Conservation (phyloP, 2,329 filamentous ascomycete genomes). For the Coniochaeta ligniaria region DNA sequence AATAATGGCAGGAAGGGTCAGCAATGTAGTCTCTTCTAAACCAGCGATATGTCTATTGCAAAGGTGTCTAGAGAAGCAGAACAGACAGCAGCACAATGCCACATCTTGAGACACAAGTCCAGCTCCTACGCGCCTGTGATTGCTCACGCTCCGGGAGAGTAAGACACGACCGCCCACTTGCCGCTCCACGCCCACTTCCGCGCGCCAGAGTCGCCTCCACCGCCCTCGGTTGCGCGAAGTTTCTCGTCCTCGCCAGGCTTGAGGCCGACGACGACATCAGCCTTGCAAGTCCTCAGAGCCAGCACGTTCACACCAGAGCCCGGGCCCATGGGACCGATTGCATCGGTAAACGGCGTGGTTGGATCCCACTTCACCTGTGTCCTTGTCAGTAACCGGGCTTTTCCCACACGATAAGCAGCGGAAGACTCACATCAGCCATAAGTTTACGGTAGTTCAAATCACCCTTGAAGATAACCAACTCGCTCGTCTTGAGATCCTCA, state of each 20-base stretch:
- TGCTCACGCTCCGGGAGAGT: constrained; percentile 51
- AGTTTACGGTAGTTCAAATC: constrained; percentile 96
- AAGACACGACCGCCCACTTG: constrained; percentile 93
- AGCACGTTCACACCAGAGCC: constrained; percentile 78
- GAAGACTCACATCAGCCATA: constrained; percentile 68
- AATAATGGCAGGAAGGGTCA: neutral
- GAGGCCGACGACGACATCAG: constrained; percentile 90
- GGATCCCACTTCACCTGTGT: constrained; percentile 69
- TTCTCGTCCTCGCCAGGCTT: constrained; percentile 75
- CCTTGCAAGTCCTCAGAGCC: constrained; percentile 90
- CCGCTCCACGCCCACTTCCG: constrained; percentile 93
- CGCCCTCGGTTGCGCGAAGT: constrained; percentile 59
- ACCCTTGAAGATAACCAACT: constrained; percentile 93
- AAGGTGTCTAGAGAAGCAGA: neutral
- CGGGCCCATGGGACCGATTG: constrained; percentile 78
- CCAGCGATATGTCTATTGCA: neutral
- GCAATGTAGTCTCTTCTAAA: neutral
- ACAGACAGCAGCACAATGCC: neutral
- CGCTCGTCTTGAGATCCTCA: constrained; percentile 72
- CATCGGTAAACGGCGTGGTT: constrained; percentile 76
- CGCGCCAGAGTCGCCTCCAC: constrained; percentile 62
- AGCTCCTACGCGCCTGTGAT: too few relatives aligned
- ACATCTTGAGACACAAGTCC: too few relatives aligned
- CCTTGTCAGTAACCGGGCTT: neutral
- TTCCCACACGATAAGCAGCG: neutral